Conservation (phyloP, 257 asterid species). For the Forsythia viridissima region DNA sequence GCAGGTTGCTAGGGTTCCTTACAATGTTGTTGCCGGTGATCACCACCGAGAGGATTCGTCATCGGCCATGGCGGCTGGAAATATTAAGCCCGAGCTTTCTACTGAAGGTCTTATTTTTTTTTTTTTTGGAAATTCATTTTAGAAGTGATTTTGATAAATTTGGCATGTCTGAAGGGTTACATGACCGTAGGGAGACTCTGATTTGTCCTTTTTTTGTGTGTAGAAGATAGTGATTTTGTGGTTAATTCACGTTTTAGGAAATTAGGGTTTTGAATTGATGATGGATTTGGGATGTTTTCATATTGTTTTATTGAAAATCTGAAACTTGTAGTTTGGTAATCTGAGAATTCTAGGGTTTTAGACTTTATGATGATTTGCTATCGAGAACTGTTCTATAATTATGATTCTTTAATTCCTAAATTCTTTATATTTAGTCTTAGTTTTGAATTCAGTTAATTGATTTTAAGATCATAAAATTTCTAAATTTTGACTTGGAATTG, state of each 20-base stretch:
- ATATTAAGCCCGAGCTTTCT: conserved; percentile 57
- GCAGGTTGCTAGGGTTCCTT: conserved; percentile 49
- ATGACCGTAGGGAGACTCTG: no score
- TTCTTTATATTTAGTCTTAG: background rate
- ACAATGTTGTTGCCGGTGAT: conserved; percentile 40
- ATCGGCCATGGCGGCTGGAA: conserved; percentile 32
- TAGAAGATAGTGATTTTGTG: background rate
- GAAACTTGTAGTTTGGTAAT: background rate
- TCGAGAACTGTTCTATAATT: background rate
- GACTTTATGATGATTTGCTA: background rate
- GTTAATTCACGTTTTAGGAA: background rate
- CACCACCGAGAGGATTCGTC: conserved; percentile 51
- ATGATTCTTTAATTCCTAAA: background rate
- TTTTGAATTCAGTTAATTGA: background rate
- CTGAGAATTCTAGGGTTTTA: background rate
- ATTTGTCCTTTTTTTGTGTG: no score
- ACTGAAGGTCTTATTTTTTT: conserved; percentile 52
- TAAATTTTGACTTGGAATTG: background rate
- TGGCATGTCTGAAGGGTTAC: background rate
- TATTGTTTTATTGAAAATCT: background rate
- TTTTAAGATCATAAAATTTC: background rate
- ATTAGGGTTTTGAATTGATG: background rate
- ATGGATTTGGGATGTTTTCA: background rate
- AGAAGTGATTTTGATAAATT: background rate
- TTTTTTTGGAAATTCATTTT: background rate